Base-by-base conservation (phyloP, 352 stramenopile species). In the Phytophthora pistaciae region DNA sequence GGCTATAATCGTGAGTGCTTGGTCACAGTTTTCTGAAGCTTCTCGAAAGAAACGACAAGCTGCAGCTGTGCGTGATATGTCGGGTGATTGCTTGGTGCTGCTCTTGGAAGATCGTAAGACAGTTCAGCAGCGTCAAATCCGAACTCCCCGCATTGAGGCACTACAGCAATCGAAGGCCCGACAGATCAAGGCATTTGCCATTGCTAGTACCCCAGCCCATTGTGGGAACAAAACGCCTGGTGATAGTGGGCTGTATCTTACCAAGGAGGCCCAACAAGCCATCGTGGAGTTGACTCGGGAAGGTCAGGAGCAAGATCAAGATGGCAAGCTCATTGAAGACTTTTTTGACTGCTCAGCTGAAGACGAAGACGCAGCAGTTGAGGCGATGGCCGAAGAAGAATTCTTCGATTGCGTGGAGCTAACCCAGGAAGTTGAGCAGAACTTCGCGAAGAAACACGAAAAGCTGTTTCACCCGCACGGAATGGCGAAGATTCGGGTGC, bases 331-430 rank as follows among this genome's bases (percentile, higher is more conserved):
- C 3, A 77, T 93, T 9, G 84, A 95, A 38, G 80, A 90, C 21
- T 96, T 94, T 65, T 95, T 88, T 50, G 85, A 96, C 14, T 94
- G 87, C 44, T 46, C 83, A 36, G 72, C 76, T 8, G 74, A 81
- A 57, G 80, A 80, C 33, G 85, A 91, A 56, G 71, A 83, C 25
- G 87, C 89, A 3, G 60, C 60, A 3, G 52, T 92, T 56, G 75
- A 94, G 52, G 82, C 83, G 13, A 81, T 92, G 56, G 87, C 75
- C 0, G 89, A 96, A 70, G 86, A 96, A 53, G 86, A 93, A 56
- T 96, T 94, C 52, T 95, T 93, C 52, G 89, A 96, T 48, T 95
- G 89, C 31, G 74, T 94, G 6, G 84, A 90, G 23, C 61, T 93
- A 23, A 70, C 76, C 21, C 76, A 93, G 50, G 72, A 85, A 10